phyloP scores from a whole-genome alignment of 2,329 filamentous ascomycete species.

The Colletotrichum sansevieriae region DNA sequence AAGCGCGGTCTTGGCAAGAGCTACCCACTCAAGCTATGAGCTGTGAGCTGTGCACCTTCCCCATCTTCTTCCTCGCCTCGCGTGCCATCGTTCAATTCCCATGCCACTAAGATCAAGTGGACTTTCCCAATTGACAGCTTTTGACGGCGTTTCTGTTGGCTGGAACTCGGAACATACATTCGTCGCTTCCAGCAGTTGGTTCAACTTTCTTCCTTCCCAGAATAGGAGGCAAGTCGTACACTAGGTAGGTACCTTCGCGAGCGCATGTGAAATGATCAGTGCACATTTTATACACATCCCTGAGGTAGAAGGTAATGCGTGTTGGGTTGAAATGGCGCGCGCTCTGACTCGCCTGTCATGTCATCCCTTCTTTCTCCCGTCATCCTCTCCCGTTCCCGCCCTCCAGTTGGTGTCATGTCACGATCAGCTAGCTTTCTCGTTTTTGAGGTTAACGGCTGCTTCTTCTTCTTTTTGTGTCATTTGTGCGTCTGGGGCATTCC shows the following conservation, averaged over 20 bases:
- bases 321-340: neutral
- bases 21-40: constrained; percentile 6
- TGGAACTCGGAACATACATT: neutral
- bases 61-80: neutral
- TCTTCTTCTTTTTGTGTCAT: neutral
- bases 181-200: neutral
- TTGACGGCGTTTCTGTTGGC: neutral
- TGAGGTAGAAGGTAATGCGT: too few species aligned
- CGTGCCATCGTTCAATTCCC: neutral
- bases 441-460: constrained; percentile 17
- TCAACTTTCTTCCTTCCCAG: neutral
- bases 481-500: constrained; percentile 23
- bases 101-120: neutral
- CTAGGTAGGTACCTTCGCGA: neutral
- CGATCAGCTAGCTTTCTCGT: constrained; percentile 3
- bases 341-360: constrained; percentile 21
- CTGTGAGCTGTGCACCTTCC: neutral
- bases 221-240: neutral
- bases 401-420: constrained; percentile 28
- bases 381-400: neutral
- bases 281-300: neutral
- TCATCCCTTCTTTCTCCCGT: neutral
- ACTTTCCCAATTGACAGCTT: neutral
- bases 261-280: constrained; percentile 4
- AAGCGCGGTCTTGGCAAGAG: neutral